phyloP scores from a whole-genome alignment of 139 green algal species.

The Micromonas pusilla region DNA sequence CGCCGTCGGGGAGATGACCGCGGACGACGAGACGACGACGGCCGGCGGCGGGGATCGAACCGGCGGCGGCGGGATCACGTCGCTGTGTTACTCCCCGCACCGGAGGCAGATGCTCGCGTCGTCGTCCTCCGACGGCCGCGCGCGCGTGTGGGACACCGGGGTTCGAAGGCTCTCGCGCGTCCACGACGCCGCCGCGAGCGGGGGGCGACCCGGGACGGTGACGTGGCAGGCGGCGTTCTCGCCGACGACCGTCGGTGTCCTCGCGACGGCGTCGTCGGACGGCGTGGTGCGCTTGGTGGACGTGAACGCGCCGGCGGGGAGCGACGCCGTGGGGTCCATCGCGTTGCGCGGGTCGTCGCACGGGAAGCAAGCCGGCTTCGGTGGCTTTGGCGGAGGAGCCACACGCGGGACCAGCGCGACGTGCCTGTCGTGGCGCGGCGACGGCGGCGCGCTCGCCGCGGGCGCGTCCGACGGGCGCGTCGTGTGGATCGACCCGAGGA shows the following conservation, averaged over 20 bases:
- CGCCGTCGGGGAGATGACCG: not conserved
- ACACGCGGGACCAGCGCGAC: not conserved
- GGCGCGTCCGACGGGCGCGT: not conserved
- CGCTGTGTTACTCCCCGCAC: not conserved
- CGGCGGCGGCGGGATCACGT: not conserved
- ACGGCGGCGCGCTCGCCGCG: not conserved
- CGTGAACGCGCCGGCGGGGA: not conserved
- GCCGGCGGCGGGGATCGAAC: too few relatives aligned
- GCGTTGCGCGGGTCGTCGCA: too few relatives aligned
- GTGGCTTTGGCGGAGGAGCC: not conserved
- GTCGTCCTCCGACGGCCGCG: not conserved
- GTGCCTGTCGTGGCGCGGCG: not conserved
- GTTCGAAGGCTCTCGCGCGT: not conserved
- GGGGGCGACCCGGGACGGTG: not conserved
- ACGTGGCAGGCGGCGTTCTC: conserved; percentile 5
- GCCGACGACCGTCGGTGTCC: not conserved
- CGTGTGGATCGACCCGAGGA: conserved; percentile 6
- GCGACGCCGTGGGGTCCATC: not conserved
- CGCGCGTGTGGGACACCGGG: conserved; percentile 6
- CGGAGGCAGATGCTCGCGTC: not conserved
- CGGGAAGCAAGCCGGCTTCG: too few relatives aligned
- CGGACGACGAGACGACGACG: not conserved
- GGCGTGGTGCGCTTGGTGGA: not conserved
- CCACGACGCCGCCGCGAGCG: not conserved
- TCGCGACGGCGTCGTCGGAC: not conserved